Conservation (phyloP, 495 filamentous ascomycete species). For the Talaromyces proteolyticus region DNA sequence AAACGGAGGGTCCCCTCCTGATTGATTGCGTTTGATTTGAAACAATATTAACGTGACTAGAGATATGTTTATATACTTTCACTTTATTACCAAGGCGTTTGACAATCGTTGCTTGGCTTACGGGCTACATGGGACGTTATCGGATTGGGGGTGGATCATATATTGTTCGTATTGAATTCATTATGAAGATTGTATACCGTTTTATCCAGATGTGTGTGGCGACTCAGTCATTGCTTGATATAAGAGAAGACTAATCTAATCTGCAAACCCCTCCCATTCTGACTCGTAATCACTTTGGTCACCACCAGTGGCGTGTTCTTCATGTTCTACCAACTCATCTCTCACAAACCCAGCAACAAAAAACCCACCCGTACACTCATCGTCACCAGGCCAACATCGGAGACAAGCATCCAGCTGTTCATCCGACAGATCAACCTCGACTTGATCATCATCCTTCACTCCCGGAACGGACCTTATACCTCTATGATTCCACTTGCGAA, state of each 20-base stretch:
- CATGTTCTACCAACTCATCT: constrained; percentile 21
- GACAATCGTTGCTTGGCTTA: no score
- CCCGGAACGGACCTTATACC: constrained; percentile 42
- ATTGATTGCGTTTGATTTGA: neutral
- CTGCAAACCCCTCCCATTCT: constrained; percentile 43
- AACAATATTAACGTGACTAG: neutral
- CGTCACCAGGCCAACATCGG: constrained; percentile 72
- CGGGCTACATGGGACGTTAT: no score
- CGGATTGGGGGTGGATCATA: no score
- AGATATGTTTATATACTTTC: neutral
- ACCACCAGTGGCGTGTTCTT: constrained; percentile 8
- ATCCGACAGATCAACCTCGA: constrained; percentile 29
- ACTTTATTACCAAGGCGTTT: no score
- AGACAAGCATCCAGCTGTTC: constrained; percentile 70
- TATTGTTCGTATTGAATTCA: no score
- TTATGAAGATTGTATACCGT: no score
- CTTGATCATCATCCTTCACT: neutral
- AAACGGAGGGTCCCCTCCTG: constrained; percentile 53
- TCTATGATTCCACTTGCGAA: constrained; percentile 66
- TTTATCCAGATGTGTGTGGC: no score
- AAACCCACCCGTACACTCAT: constrained; percentile 70
- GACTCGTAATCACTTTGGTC: constrained; percentile 23
- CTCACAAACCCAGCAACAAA: constrained; percentile 64
- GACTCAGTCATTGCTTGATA: no score
- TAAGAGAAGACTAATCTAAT: constrained; percentile 16